phyloP scores from a whole-genome alignment of 140 eudicot species.

The Erigeron philadelphicus region DNA sequence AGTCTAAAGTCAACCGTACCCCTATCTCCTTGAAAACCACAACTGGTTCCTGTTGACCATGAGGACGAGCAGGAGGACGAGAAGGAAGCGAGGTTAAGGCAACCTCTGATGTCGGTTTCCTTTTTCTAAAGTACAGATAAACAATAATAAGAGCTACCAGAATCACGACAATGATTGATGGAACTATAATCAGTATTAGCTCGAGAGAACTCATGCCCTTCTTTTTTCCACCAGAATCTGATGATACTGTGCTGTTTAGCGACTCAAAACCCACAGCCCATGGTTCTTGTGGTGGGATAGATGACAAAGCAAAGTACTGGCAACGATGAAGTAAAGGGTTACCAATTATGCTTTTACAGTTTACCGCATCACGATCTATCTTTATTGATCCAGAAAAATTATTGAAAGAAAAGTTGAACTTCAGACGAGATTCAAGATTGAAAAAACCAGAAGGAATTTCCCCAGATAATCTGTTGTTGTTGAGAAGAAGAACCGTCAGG shows the following conservation, averaged over 20 bases:
- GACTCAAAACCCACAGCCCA: conserved; percentile 17
- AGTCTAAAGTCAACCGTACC: conserved; percentile 51
- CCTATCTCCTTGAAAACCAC: conserved; percentile 61
- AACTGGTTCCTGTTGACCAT: conserved; percentile 35
- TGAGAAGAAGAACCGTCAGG: conserved; percentile 38
- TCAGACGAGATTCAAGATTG: conserved; percentile 17
- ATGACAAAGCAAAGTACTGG: conserved; percentile 29
- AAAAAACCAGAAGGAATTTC: conserved; percentile 30
- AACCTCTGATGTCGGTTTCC: conserved; percentile 26
- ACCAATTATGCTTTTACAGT: conserved; percentile 33
- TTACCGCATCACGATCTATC: conserved; percentile 25
- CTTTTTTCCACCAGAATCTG: conserved; percentile 21
- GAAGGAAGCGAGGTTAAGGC: conserved; percentile 14
- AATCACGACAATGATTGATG: conserved; percentile 36
- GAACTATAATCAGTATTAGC: conserved; percentile 41
- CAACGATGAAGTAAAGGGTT: conserved; percentile 31
- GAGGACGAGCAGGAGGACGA: conserved; percentile 19
- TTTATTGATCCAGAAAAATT: conserved; percentile 39
- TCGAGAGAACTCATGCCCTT: conserved; percentile 37
- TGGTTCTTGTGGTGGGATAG: conserved; percentile 35
- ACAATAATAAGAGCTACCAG: conserved; percentile 41
- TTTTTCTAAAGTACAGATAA: conserved; percentile 39
- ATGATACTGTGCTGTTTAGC: conserved; percentile 24
- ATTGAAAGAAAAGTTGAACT: conserved; percentile 39
- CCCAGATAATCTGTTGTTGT: conserved; percentile 41